Conservation (phyloP, 2,329 filamentous ascomycete genomes). For the Zymoseptoria crescenta region DNA sequence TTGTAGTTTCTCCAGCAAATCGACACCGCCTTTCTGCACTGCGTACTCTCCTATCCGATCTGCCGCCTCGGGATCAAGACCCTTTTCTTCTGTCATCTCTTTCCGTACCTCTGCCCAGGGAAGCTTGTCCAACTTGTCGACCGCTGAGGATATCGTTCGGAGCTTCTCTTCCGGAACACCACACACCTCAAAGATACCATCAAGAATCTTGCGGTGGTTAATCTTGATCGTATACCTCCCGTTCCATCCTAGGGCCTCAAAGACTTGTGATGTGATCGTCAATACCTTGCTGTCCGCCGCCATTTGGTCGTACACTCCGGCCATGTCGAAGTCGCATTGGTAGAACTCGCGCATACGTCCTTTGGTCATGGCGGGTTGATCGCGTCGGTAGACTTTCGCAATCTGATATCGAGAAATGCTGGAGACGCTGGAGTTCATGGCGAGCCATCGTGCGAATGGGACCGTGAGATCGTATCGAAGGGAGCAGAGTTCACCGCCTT, state of each 20-base stretch:
- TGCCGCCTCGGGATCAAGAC: slow-evolving; percentile 64
- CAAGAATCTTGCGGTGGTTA: slow-evolving; percentile 90
- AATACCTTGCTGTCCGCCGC: slow-evolving; percentile 86
- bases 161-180: slow-evolving; percentile 84
- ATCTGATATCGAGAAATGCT: slow-evolving; percentile 93
- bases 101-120: slow-evolving; percentile 83
- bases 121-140: slow-evolving; percentile 88
- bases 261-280: slow-evolving; percentile 75
- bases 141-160: slow-evolving; percentile 79
- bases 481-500: slow-evolving; percentile 78
- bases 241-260: slow-evolving; percentile 68
- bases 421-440: slow-evolving; percentile 77
- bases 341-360: slow-evolving; percentile 94
- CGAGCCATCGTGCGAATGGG: slow-evolving; percentile 84
- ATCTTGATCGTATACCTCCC: slow-evolving; percentile 79
- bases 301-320: slow-evolving; percentile 81
- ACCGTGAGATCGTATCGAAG: slow-evolving; percentile 83
- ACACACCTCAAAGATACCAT: slow-evolving; percentile 85
- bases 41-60: slow-evolving; percentile 84
- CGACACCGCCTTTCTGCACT: slow-evolving; percentile 64
- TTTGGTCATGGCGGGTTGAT: slow-evolving; percentile 80
- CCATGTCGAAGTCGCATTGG: slow-evolving; percentile 96
- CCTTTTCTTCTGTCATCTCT: slow-evolving; percentile 92
- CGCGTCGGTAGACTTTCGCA: slow-evolving; percentile 78
- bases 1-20: slow-evolving; percentile 64